Conservation (phyloP, 306 rosid genomes). For the Rosa chinensis region DNA sequence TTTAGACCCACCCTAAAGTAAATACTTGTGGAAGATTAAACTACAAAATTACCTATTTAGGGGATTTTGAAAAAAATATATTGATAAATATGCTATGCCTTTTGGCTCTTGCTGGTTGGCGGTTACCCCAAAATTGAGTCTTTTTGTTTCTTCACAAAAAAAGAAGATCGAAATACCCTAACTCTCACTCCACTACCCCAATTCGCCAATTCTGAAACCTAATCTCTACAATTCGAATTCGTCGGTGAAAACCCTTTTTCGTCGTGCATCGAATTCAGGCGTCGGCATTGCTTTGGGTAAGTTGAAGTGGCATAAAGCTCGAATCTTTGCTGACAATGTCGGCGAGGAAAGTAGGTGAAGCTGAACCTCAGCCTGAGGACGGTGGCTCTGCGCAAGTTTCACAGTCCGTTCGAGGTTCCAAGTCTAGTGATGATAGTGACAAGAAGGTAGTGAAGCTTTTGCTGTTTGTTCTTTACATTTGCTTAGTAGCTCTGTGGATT, state of each 20-base stretch:
- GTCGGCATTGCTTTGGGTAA: background rate
- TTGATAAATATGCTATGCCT: too few species aligned
- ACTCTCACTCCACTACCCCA: background rate
- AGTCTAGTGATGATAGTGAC: conserved; percentile 66
- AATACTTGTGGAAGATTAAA: too few species aligned
- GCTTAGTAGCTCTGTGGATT: background rate
- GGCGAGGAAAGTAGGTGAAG: conserved; percentile 54
- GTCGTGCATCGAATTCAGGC: background rate
- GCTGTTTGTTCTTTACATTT: background rate
- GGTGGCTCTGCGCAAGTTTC: conserved; percentile 57
- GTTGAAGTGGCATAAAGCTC: background rate
- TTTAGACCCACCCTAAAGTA: too few species aligned
- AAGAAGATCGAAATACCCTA: conserved; percentile 3
- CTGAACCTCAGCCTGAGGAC: conserved; percentile 51
- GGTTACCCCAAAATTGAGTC: too few species aligned
- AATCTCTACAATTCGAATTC: background rate
- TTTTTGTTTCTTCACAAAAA: too few species aligned
- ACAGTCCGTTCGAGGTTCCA: conserved; percentile 59
- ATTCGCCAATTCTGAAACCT: background rate
- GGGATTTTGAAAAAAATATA: too few species aligned
- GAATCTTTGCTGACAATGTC: conserved; percentile 49
- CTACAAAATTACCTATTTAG: too few species aligned
- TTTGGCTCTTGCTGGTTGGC: too few species aligned
- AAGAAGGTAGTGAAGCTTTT: conserved; percentile 44
- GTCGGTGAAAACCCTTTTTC: conserved; percentile 28